phyloP scores from a whole-genome alignment of 164 flowering plant genomes.

The Hamamelis virginiana region DNA sequence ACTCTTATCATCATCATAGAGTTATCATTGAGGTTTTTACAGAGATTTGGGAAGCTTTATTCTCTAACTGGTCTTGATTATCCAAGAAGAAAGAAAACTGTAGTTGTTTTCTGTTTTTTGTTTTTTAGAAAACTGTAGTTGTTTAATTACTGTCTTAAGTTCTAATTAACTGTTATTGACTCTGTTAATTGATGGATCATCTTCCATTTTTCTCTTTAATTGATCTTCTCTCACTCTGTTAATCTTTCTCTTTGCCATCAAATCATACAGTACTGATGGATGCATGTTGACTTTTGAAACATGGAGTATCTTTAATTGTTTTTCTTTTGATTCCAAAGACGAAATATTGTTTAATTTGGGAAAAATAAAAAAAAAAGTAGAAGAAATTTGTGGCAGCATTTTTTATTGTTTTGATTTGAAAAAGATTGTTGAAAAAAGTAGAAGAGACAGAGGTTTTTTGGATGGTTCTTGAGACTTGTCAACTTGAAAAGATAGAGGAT shows the following conservation, averaged over 20 bases:
- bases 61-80: conserved; percentile 33
- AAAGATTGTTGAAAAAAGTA: neutral
- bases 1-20: conserved; percentile 56
- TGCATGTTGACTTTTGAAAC: neutral
- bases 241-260: too few species aligned
- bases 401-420: conserved; percentile 6
- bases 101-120: neutral
- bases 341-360: neutral
- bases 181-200: conserved; percentile 7
- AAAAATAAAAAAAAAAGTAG: neutral
- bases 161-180: conserved; percentile 13
- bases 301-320: too few species aligned
- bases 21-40: conserved; percentile 63
- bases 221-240: too few species aligned
- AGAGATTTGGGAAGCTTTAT: conserved; percentile 76
- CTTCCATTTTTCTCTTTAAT: too few species aligned
- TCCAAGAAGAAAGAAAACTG: too few species aligned
- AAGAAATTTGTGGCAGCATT: neutral
- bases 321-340: neutral
- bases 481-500: conserved; percentile 5
- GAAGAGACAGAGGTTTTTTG: neutral
- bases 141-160: too few species aligned
- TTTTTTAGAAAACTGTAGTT: conserved; percentile 6
- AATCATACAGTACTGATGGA: too few species aligned
- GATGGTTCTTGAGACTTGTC: neutral